Evolutionary conservation across 1,139 yeast genomes (phyloP), one percentile per base, ranked within the genome.

Genomic region (Yamadazyma conglobata): DNA sequence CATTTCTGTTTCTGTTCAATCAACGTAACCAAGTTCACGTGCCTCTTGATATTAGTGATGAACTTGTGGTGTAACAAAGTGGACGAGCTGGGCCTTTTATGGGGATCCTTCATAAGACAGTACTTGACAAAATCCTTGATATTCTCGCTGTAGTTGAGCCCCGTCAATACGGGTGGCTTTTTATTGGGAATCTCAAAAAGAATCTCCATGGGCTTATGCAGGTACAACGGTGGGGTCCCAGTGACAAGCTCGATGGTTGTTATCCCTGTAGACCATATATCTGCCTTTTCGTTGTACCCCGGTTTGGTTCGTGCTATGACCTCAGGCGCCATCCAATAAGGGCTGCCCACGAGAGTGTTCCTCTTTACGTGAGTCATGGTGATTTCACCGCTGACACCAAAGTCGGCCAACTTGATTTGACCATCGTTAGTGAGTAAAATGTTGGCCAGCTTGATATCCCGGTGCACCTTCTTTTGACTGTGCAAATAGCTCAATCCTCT

Each of bases 261-360:
- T 29, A 86, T 85, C 0, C 95, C 95, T 4, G 84, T 63, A 1
- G 94, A 84, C 95, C 95, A 86, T 32, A 86, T 81, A 50, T 86
- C 95, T 4, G 87, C 93, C 48, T 80, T 84, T 43, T 79, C 83
- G 50, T 83, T 70, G 48, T 86, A 83, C 1, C 89, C 89, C 11
- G 56, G 55, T 17, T 48, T 46, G 10, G 59, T 50, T 34, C 73
- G 58, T 4, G 60, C 50, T 15, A 86, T 80, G 18, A 85, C 82
- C 49, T 86, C 95, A 0, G 95, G 95, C 0, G 95, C 95, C 95
- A 86, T 86, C 95, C 95, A 86, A 54, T 77, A 84, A 12, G 95
- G 95, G 0, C 95, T 85, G 0, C 95, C 95, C 20, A 85, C 95
- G 64, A 85, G 80, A 0, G 94, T 85, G 37, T 74, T 68, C 42